A percentile compares a stretch with the other conserved stretches of the same genome.
Evolutionary conservation across 2,329 filamentous ascomycete genomes (phyloP).

Genomic region (Apiospora marii): DNA sequence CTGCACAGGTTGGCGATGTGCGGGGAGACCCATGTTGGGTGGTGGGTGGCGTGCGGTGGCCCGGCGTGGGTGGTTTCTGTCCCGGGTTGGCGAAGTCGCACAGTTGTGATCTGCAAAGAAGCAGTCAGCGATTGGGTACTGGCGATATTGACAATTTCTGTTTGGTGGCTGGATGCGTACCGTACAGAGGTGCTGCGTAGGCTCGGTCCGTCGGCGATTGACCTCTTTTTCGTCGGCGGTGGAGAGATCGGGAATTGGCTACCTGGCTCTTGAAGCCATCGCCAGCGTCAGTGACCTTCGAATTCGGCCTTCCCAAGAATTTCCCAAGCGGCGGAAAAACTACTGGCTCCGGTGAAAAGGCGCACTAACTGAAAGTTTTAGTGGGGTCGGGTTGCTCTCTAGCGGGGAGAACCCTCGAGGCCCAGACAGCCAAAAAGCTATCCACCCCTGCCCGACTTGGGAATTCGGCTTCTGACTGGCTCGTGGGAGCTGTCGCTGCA

Average conservation of each 20-base stretch:
- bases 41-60: neutral
- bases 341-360: neutral
- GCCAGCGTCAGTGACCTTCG: neutral
- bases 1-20: constrained; percentile 84
- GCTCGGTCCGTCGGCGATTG: neutral
- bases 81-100: neutral
- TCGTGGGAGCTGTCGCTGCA: neutral
- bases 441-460: neutral
- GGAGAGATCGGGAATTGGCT: neutral
- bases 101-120: neutral
- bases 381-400: neutral
- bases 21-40: constrained; percentile 71
- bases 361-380: neutral
- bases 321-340: constrained; percentile 20
- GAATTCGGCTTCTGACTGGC: neutral
- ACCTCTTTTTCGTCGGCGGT: constrained; percentile 4
- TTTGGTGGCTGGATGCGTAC: neutral
- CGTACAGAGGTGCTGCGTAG: neutral
- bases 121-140: neutral
- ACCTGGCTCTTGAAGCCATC: neutral
- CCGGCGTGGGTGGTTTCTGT: constrained; percentile 4
- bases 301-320: constrained; percentile 1
- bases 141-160: neutral
- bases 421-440: neutral
- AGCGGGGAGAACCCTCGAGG: neutral